Evolutionary conservation across 345 rosid species (phyloP).

Genomic region (Moringa oleifera): DNA sequence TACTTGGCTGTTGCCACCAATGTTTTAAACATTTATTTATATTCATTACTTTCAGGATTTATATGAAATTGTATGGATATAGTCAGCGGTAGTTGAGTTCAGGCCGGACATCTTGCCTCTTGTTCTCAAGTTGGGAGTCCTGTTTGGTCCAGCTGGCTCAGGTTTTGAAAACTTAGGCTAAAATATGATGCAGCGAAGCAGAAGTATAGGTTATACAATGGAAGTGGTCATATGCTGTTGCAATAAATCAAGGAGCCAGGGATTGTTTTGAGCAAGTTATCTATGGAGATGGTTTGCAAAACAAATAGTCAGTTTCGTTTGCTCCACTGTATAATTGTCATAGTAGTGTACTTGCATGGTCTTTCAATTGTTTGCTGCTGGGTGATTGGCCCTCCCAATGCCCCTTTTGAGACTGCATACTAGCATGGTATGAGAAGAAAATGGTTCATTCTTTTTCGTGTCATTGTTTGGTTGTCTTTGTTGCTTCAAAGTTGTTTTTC

Average conservation of each 20-base stretch:
- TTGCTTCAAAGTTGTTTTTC: neutral
- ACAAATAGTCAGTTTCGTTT: neutral
- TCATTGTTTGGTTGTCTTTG: neutral
- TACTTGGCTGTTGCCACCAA: neutral
- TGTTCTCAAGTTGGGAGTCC: conserved; percentile 22
- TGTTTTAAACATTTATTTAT: neutral
- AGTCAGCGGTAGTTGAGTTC: conserved; percentile 16
- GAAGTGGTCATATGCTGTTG: too few relatives aligned
- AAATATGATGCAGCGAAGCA: neutral
- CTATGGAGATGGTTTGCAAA: conserved; percentile 7
- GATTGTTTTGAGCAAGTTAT: conserved; percentile 1
- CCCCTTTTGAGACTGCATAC: neutral
- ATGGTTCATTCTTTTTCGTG: neutral
- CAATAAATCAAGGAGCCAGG: neutral
- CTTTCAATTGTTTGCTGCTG: conserved; percentile 3
- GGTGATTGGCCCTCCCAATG: conserved; percentile 18
- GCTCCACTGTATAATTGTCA: conserved; percentile 9
- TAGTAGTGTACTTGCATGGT: neutral
- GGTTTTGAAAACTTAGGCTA: conserved; percentile 9
- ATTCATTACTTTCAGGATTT: conserved; percentile 22
- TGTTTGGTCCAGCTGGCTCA: conserved; percentile 14
- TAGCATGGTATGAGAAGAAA: conserved; percentile 6
- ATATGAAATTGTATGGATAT: conserved; percentile 8
- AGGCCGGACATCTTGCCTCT: conserved; percentile 19
- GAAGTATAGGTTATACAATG: conserved; percentile 6